These are phyloP conservation scores for Scheffersomyces ergatensis DNA, from an alignment of 805 yeast species.

Conservation along the genomic window DNA sequence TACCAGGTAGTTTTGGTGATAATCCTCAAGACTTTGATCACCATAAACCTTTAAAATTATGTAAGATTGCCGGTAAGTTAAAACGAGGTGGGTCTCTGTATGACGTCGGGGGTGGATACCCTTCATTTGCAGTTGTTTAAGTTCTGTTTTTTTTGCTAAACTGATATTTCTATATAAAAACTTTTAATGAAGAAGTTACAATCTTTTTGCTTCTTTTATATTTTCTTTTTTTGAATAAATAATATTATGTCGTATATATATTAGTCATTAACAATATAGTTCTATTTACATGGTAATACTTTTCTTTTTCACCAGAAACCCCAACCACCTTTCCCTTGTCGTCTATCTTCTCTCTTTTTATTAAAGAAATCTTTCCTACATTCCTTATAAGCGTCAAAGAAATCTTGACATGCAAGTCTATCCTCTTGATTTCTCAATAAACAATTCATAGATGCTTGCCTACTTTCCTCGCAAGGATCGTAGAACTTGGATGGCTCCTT, in stretches of 20 bases:
- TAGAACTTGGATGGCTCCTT: slow-evolving; percentile 83
- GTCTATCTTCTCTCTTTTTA: slow-evolving; percentile 33
- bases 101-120: slow-evolving; percentile 4
- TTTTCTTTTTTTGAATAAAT: too few species aligned
- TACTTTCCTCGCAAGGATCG: slow-evolving; percentile 90
- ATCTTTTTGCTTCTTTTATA: too few species aligned
- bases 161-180: not conserved
- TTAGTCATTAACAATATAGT: not conserved
- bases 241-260: not conserved
- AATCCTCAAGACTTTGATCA: not conserved
- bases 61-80: slow-evolving; percentile 5
- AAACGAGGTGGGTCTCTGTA: slow-evolving; percentile 2
- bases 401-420: slow-evolving; percentile 64
- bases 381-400: slow-evolving; percentile 89
- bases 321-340: slow-evolving; percentile 43
- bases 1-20: slow-evolving; percentile 3
- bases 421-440: slow-evolving; percentile 73
- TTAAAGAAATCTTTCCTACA: slow-evolving; percentile 63
- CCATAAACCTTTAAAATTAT: not conserved
- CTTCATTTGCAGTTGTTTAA: slow-evolving; percentile 2
- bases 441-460: slow-evolving; percentile 84
- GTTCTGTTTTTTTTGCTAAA: not conserved
- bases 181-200: too few species aligned
- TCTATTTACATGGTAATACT: not conserved
- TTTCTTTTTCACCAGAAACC: slow-evolving; percentile 16